Evolutionary conservation across 164 flowering plant species (phyloP), one percentile per base, ranked within the genome.

Genomic region (Echeveria elegans): DNA sequence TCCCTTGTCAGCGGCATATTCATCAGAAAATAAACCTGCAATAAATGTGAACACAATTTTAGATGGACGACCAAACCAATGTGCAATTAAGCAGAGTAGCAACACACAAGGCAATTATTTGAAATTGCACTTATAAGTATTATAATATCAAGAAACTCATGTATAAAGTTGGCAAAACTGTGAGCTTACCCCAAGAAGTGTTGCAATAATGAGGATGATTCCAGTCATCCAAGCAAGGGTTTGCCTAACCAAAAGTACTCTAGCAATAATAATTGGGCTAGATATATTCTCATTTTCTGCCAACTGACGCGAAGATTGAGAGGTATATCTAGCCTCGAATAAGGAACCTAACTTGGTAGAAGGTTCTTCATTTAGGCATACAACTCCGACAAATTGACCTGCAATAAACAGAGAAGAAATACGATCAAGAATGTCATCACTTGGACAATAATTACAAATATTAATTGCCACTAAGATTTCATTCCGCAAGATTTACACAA

Each of bases 201-300:
- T 87, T 60, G 99, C 76, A 74, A 91, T 75, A 29, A 91, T 73
- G 69, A 94, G 93, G 75, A 94, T 79, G 71, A 94, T 68, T 74
- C 97, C 99, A 28, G 97, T 89, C 40, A 82, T 41, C 99, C 97
- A 89, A n/a, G 99, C 99, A 77, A 91, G 81, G 37, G 76, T 80
- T 26, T 41, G 66, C 69, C 97, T 85, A 69, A 94, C 97, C 79
- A 94, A 78, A 48, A 50, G 9, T 40, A 76, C 75, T 74, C 82
- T 81, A 12, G 36, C 79, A 65, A 62, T 40, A 5, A 50, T 34
- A 18, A 62, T 32, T 4, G 73, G 0, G 63, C 69, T 70, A 26
- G 66, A 6, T 12, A 81, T 30, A 36, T 24, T 64, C 43, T 59
- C 70, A 11, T 65, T 76, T 77, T 88, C 96, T 69, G 53, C 84